Evolutionary conservation across 768 basidiomycete genomes (phyloP).

Genomic region (Megacollybia marginata): DNA sequence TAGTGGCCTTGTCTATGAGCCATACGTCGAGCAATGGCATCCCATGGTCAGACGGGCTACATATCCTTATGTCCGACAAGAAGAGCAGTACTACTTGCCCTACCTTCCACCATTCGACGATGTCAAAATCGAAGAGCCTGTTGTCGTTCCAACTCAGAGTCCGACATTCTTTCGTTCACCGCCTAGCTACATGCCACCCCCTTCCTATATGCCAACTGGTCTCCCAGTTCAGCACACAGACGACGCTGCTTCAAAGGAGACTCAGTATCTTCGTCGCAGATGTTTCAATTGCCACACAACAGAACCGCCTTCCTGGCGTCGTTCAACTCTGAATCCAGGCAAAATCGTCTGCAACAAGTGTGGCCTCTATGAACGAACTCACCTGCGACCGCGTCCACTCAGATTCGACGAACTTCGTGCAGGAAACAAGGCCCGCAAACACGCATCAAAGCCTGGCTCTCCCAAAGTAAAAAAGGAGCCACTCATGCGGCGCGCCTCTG

Average conservation of each 20-base stretch:
- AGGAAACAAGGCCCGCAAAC: constrained; percentile 77
- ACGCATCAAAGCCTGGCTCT: constrained; percentile 11
- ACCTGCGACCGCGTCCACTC: constrained; percentile 72
- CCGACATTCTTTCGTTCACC: constrained; percentile 34
- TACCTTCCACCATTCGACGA: constrained; percentile 32
- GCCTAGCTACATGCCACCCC: constrained; percentile 6
- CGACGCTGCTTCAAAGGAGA: constrained; percentile 86
- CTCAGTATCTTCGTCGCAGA: constrained; percentile 79
- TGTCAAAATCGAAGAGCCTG: constrained; percentile 67
- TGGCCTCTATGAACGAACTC: constrained; percentile 85
- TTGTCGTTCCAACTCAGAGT: constrained; percentile 56
- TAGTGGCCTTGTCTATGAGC: constrained; percentile 24
- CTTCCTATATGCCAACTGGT: constrained; percentile 18
- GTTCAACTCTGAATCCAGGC: constrained; percentile 81
- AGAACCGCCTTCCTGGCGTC: constrained; percentile 84
- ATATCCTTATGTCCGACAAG: constrained; percentile 71
- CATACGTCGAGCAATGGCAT: constrained; percentile 19
- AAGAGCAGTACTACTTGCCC: constrained; percentile 34
- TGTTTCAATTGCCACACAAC: constrained; percentile 93
- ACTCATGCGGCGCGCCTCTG: constrained; percentile 51
- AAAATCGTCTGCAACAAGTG: constrained; percentile 96
- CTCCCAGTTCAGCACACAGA: constrained; percentile 83
- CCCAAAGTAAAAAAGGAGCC: constrained; percentile 59
- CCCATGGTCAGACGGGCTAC: constrained; percentile 57
- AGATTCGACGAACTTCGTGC: constrained; percentile 85